These are phyloP conservation scores for Circinella minor DNA, from an alignment of 371 early-diverging fungal species.

Conservation along the genomic window DNA sequence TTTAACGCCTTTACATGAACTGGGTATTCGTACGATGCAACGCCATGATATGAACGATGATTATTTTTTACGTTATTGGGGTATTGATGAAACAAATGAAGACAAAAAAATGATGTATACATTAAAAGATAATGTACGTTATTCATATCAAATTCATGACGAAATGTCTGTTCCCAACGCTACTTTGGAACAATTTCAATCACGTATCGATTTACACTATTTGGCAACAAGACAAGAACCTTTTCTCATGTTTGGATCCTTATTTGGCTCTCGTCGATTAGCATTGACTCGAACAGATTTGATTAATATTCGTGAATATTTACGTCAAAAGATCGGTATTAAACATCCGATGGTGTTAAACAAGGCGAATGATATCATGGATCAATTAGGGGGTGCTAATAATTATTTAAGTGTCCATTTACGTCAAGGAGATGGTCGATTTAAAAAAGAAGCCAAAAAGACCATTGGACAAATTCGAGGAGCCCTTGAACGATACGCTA, in stretches of 20 bases:
- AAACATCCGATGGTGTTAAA: constrained; percentile 27
- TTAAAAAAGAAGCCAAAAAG: constrained; percentile 22
- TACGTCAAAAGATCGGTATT: constrained; percentile 22
- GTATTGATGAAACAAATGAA: constrained; percentile 2
- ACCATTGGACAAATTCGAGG: constrained; percentile 24
- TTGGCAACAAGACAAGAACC: constrained; percentile 28
- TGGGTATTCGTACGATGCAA: constrained; percentile 24
- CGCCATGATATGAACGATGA: constrained; percentile 27
- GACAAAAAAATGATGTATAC: constrained; percentile 19
- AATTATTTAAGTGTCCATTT: constrained; percentile 38
- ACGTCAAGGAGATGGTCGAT: constrained; percentile 40
- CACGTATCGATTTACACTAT: constrained; percentile 23
- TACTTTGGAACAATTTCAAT: constrained; percentile 13
- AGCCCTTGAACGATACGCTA: neutral
- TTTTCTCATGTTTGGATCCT: constrained; percentile 34
- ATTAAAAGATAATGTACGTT: constrained; percentile 27
- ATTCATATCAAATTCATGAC: constrained; percentile 42
- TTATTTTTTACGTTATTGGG: constrained; percentile 24
- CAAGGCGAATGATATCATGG: constrained; percentile 22
- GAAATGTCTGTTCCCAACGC: neutral
- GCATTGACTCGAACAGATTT: constrained; percentile 16
- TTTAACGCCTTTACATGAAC: constrained; percentile 17
- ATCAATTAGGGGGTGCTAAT: constrained; percentile 32
- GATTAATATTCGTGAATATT: constrained; percentile 9
- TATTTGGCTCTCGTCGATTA: constrained; percentile 37